Evolutionary conservation across 192 early-diverging fungal genomes (phyloP).

Genomic region (Entomortierella beljakovae): DNA sequence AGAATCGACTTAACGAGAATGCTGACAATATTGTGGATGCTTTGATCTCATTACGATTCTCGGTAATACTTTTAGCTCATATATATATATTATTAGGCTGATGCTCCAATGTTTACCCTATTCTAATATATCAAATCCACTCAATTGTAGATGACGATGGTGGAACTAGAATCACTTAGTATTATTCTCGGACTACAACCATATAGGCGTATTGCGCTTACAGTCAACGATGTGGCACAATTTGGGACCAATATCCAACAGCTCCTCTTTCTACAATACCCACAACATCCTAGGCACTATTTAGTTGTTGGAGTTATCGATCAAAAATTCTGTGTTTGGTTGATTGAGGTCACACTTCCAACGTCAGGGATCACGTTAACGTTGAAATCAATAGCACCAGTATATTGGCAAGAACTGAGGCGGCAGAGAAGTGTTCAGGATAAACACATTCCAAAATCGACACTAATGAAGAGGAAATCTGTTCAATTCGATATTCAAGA

Average conservation of each 20-base stretch:
- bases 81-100: not conserved
- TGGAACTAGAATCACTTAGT: conserved; percentile 40
- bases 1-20: conserved; percentile 40
- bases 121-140: not conserved
- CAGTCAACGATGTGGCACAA: conserved; percentile 16
- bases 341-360: conserved; percentile 45
- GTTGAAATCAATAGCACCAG: conserved; percentile 29
- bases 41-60: conserved; percentile 39
- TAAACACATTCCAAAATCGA: not conserved
- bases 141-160: conserved; percentile 41
- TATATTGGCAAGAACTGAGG: conserved; percentile 42
- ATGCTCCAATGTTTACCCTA: not conserved
- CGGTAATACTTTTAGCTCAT: conserved; percentile 14
- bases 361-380: conserved; percentile 26
- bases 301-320: conserved; percentile 44
- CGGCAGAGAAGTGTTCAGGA: not conserved
- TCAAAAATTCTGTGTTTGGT: conserved; percentile 41
- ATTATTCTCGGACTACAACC: conserved; percentile 40
- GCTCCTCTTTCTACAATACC: conserved; percentile 45
- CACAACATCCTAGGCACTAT: conserved; percentile 46
- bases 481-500: conserved; percentile 46
- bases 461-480: conserved; percentile 31
- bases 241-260: conserved; percentile 47
- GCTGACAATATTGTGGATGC: conserved; percentile 50
- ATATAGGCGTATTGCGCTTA: conserved; percentile 30